Evolutionary conservation across 352 stramenopile species (phyloP), one percentile per base, ranked within the genome.

Genomic region (Pythium diclinum): DNA sequence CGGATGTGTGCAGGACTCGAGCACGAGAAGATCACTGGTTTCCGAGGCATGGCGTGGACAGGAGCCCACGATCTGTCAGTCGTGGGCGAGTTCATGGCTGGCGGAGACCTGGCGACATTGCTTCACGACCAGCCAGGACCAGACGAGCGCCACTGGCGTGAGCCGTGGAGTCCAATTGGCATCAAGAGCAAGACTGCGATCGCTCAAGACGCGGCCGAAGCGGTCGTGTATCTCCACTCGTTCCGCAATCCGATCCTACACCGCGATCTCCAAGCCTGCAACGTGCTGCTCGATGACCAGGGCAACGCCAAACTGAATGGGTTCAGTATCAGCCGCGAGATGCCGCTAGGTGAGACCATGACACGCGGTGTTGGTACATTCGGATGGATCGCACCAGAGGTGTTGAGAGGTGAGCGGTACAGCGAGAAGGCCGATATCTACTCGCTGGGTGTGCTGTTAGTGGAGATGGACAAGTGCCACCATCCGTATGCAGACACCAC

Each of bases 401-500:
- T 76, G 3, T 32, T 76, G 19, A 51, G 68, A 9, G 70, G 70
- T 38, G 51, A 71, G 19, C 70, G 61, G 23, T 74, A 77, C 59
- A 69, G 47, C 13, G 67, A 73, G 47, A 69, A 71, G 67, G 70
- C 70, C 1, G 67, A 77, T 44, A 74, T 77, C 30, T 77, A 77
- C 46, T 74, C 66, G 46, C 56, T 77, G 34, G 66, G 70, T 17
- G 67, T 77, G 19, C 14, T 77, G 49, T 19, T 77, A 3, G 65
- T 71, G 23, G 70, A 64, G 17, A 60, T 60, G 36, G 54, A 60
- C 30, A 19, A 23, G 0, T 60, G 54, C 21, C 19, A 10, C 0
- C 54, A 60, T 28, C 54, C 54, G 34, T 48, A 51, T 17, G 32
- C 34, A 16, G 34, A 51, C 36, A 21, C 23, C 21, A 21, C 25